A percentile compares a stretch with the other conserved stretches of the same genome.
These are phyloP conservation scores for Triticum timopheevii DNA, from an alignment of 176 grass and related monocot species.

Conservation along the genomic window DNA sequence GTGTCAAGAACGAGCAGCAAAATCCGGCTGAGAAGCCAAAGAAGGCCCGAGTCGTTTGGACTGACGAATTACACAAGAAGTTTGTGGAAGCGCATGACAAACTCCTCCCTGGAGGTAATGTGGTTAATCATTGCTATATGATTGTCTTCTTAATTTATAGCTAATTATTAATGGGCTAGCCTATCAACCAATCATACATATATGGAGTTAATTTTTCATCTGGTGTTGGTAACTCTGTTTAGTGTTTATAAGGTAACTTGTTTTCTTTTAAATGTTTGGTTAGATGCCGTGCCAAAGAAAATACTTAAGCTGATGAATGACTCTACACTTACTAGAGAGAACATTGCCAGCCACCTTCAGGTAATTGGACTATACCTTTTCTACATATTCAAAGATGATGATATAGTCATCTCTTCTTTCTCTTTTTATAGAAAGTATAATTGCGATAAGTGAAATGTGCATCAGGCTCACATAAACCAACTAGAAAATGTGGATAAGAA, in stretches of 20 bases:
- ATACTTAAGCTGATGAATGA: slow-evolving; percentile 36
- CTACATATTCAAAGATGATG: background rate
- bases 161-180: background rate
- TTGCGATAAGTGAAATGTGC: background rate
- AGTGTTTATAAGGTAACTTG: background rate
- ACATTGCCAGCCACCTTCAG: slow-evolving; percentile 45
- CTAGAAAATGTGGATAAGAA: background rate
- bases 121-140: background rate
- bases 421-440: background rate
- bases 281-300: slow-evolving; percentile 31
- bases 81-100: background rate
- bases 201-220: background rate
- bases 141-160: background rate
- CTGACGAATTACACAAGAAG: background rate
- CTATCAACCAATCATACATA: background rate
- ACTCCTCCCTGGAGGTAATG: background rate
- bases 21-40: background rate
- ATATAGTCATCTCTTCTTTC: background rate
- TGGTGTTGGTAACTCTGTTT: background rate
- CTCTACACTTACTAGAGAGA: slow-evolving; percentile 4
- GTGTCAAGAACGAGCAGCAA: background rate
- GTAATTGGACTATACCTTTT: background rate
- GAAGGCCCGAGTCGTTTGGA: background rate
- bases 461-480: background rate
- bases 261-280: background rate